Evolutionary conservation across 176 grass and related monocot genomes (phyloP), one percentile per base, ranked within the genome.

Genomic region (Pontederia paniculata): DNA sequence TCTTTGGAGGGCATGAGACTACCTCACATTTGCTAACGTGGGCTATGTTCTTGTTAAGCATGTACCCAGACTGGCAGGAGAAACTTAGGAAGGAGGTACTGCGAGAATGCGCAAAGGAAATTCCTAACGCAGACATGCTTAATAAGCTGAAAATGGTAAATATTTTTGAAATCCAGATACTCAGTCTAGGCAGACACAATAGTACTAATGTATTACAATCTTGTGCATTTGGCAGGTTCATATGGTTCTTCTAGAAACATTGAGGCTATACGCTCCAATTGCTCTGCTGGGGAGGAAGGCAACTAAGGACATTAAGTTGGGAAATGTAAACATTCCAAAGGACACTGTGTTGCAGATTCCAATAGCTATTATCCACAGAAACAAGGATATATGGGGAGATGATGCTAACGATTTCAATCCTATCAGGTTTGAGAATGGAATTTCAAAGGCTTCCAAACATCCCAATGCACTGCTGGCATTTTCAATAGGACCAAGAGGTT

Each of bases 391-490:
- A 15, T 78, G 75, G 80, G 75, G 80, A 28, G 12, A 9, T 17
- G 70, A 78, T 1, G 80, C 75, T 21, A n/a, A 56, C 1, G 53
- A 83, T 17, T 83, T 83, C 57, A 83, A 78, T 37, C 80, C 80
- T 21, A 5, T 2, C 12, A 63, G 80, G 23, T 83, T 83, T 10
- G 21, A 72, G 28, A 56, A 83, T 2, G 75, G 74, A 2, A 47
- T 83, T 8, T 60, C 47, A 3, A 74, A 55, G 8, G 70, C 70
- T 3, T 51, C 70, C 5, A 71, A 60, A 6, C 52, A 72, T 10
- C 68, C 68, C 0, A 58, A 70, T 10, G 75, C 75, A 3, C n/a
- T 83, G 46, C 42, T 74, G 9, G 62, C 80, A 44, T 83, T 83
- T 54, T 76, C 70, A 0, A 45, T 23, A 12, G 80, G 80, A 23